phyloP scores from a whole-genome alignment of 306 rosid species.

The Vachellia collinsii region DNA sequence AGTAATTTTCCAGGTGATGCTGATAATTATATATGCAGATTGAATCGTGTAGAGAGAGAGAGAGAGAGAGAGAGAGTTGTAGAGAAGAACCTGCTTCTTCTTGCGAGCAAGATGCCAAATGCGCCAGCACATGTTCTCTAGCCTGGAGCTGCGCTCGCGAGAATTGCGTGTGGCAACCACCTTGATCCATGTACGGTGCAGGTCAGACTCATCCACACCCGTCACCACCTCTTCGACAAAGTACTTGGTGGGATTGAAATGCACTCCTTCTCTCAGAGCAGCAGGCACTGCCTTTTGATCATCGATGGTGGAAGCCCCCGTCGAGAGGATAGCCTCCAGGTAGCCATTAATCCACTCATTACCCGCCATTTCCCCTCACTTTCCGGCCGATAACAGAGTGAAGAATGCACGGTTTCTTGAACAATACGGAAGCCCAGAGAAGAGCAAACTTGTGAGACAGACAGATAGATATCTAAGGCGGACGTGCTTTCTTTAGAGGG shows the following conservation, averaged over 20 bases:
- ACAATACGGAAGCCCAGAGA: slow-evolving; percentile 7
- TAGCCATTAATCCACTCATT: slow-evolving; percentile 97
- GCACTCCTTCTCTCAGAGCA: slow-evolving; percentile 59
- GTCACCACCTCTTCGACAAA: slow-evolving; percentile 93
- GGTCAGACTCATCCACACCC: slow-evolving; percentile 87
- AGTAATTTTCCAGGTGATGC: background rate
- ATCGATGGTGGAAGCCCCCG: slow-evolving; percentile 75
- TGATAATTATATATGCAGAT: slow-evolving; percentile 9
- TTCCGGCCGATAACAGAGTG: slow-evolving; percentile 1
- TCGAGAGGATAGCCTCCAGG: slow-evolving; percentile 82
- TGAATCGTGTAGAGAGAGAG: background rate
- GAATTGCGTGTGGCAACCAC: slow-evolving; percentile 93
- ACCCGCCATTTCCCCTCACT: slow-evolving; percentile 66
- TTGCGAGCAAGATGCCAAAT: slow-evolving; percentile 95
- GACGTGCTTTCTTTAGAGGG: background rate
- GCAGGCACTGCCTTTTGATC: slow-evolving; percentile 68
- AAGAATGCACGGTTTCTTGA: slow-evolving; percentile 6
- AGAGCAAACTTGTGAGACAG: background rate
- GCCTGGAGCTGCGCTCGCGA: slow-evolving; percentile 87
- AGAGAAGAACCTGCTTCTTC: slow-evolving; percentile 69
- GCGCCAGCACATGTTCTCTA: slow-evolving; percentile 99
- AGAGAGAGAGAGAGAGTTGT: background rate
- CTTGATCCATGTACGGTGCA: slow-evolving; percentile 90
- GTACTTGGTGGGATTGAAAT: slow-evolving; percentile 85
- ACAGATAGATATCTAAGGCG: background rate